Evolutionary conservation across 1,284 basidiomycete species (phyloP).

Genomic region (Cutaneotrichosporon cavernicola): DNA sequence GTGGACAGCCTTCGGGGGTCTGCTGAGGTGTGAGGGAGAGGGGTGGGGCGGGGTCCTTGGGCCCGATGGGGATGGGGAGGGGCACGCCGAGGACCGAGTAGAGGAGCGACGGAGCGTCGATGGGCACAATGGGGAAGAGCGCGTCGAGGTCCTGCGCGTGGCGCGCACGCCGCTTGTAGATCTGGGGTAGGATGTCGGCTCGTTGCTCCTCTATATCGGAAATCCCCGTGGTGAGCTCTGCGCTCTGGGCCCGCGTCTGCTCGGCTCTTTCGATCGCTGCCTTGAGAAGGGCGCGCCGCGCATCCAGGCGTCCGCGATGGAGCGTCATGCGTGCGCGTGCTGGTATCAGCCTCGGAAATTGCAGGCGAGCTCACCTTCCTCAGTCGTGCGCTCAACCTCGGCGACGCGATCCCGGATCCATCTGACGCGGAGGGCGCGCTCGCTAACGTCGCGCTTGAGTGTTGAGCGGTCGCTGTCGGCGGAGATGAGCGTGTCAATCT

Average conservation of each 20-base stretch:
- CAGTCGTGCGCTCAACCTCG: slow-evolving; percentile 30
- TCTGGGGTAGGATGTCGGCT: slow-evolving; percentile 56
- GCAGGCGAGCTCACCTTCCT: slow-evolving; percentile 32
- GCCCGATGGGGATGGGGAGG: slow-evolving; percentile 73
- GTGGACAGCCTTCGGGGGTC: slow-evolving; percentile 39
- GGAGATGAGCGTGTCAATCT: slow-evolving; percentile 60
- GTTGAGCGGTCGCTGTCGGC: slow-evolving; percentile 55
- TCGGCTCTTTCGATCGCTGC: slow-evolving; percentile 36
- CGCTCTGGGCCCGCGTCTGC: slow-evolving; percentile 23
- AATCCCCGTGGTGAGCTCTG: slow-evolving; percentile 31
- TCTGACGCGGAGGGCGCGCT: slow-evolving; percentile 34
- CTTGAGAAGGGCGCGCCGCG: slow-evolving; percentile 31
- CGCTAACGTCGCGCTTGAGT: slow-evolving; percentile 58
- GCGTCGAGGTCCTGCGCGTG: slow-evolving; percentile 72
- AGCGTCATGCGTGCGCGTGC: slow-evolving; percentile 35
- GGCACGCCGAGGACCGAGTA: slow-evolving; percentile 80
- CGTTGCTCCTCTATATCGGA: slow-evolving; percentile 38
- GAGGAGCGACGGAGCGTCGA: slow-evolving; percentile 73
- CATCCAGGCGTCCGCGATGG: slow-evolving; percentile 26
- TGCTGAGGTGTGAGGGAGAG: slow-evolving; percentile 64
- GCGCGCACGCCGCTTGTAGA: slow-evolving; percentile 63
- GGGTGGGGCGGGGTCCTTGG: slow-evolving; percentile 82
- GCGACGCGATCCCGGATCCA: slow-evolving; percentile 35
- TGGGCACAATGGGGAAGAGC: slow-evolving; percentile 84
- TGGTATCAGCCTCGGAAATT: slow-evolving; percentile 16